A percentile compares a stretch with the other conserved stretches of the same genome.
phyloP scores from a whole-genome alignment of 768 basidiomycete genomes.

The Mycena capillaripes region DNA sequence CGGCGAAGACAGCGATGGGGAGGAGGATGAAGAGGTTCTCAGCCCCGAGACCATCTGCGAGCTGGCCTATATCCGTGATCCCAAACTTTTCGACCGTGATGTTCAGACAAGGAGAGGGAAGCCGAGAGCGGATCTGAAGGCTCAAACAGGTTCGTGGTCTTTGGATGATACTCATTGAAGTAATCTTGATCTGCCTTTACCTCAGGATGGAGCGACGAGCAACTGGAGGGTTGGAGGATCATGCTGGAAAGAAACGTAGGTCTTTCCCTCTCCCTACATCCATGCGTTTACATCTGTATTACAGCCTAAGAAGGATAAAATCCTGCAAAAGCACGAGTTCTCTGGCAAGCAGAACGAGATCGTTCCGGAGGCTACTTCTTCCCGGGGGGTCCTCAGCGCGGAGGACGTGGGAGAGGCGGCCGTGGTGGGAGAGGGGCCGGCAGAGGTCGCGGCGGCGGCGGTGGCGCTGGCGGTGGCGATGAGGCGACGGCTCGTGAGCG shows the following conservation, averaged over 20 bases:
- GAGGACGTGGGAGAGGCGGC: conserved; percentile 57
- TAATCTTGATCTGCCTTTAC: conserved; percentile 6
- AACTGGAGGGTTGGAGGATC: conserved; percentile 93
- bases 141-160: conserved; percentile 69
- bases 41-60: conserved; percentile 78
- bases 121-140: conserved; percentile 73
- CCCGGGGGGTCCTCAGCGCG: conserved; percentile 9
- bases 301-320: conserved; percentile 81
- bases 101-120: conserved; percentile 79
- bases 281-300: neutral
- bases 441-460: conserved; percentile 50
- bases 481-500: conserved; percentile 62
- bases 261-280: neutral
- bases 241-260: conserved; percentile 92
- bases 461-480: conserved; percentile 54
- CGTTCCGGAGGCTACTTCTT: conserved; percentile 18
- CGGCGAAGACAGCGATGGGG: conserved; percentile 51
- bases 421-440: conserved; percentile 56
- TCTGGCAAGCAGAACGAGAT: conserved; percentile 66
- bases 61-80: conserved; percentile 81
- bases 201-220: conserved; percentile 82
- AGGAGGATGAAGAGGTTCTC: conserved; percentile 38
- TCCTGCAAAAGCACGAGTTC: conserved; percentile 84
- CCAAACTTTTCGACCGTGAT: conserved; percentile 84
- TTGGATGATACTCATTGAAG: neutral